These are phyloP conservation scores for Aspergillus saccharolyticus DNA, from an alignment of 495 filamentous ascomycete species.

Conservation along the genomic window DNA sequence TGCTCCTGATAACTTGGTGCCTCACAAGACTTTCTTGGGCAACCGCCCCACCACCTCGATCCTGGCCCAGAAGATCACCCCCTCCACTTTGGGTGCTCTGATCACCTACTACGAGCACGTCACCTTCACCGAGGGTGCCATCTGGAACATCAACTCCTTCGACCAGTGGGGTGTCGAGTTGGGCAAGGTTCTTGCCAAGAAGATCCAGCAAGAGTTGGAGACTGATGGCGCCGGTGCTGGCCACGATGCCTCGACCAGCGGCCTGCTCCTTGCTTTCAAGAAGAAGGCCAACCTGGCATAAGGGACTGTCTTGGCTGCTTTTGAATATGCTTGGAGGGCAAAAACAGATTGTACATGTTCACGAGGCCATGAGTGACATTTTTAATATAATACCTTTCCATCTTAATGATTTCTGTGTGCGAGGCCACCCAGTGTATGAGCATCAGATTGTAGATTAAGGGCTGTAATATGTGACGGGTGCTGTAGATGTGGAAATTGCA, in stretches of 20 bases:
- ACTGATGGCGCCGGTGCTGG: conserved; percentile 58
- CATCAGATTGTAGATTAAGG: too few relatives aligned
- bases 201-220: conserved; percentile 76
- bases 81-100: conserved; percentile 84
- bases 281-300: conserved; percentile 53
- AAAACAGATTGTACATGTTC: conserved; percentile 26
- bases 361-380: conserved; percentile 22
- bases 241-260: conserved; percentile 84
- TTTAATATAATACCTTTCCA: conserved; percentile 6
- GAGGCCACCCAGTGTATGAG: neutral
- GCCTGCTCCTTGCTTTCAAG: conserved; percentile 84
- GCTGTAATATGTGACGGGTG: too few relatives aligned
- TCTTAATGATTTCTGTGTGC: neutral
- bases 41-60: conserved; percentile 96
- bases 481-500: too few relatives aligned
- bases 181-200: conserved; percentile 93
- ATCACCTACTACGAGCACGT: conserved; percentile 99
- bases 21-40: conserved; percentile 99
- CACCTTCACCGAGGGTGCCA: conserved; percentile 93
- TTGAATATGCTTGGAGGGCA: conserved; percentile 10
- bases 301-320: neutral
- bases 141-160: conserved; percentile 99
- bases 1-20: conserved; percentile 73
- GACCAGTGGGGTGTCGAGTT: conserved; percentile 99
- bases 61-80: conserved; percentile 90